Percentiles rank a stretch among this genome's conserved stretches.
These are phyloP conservation scores for Naematelia aurantialba DNA, from an alignment of 768 basidiomycete genomes.

Conservation along the genomic window DNA sequence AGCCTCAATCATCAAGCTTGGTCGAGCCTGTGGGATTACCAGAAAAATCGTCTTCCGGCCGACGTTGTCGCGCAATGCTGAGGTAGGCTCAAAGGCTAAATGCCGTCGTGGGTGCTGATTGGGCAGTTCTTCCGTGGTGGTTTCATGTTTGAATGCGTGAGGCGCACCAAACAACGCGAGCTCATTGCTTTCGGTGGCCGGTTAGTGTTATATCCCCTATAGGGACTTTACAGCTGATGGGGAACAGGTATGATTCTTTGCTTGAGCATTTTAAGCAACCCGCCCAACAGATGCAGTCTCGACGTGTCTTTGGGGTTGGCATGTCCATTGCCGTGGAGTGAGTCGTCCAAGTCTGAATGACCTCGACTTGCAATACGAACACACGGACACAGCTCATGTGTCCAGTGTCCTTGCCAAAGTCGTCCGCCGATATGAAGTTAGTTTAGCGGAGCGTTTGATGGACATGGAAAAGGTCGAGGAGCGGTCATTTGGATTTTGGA, in stretches of 20 bases:
- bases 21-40: slow-evolving; percentile 28
- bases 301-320: slow-evolving; percentile 40
- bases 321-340: slow-evolving; percentile 48
- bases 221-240: not conserved
- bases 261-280: slow-evolving; percentile 46
- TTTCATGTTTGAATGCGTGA: slow-evolving; percentile 48
- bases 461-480: slow-evolving; percentile 39
- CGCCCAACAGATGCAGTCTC: slow-evolving; percentile 27
- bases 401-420: slow-evolving; percentile 36
- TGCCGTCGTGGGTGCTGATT: not conserved
- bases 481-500: slow-evolving; percentile 44
- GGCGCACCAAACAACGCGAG: slow-evolving; percentile 38
- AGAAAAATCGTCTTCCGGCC: slow-evolving; percentile 42
- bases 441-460: slow-evolving; percentile 36
- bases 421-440: slow-evolving; percentile 41
- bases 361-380: not conserved
- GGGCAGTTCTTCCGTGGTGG: slow-evolving; percentile 42
- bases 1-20: slow-evolving; percentile 26
- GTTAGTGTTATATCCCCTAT: slow-evolving; percentile 13
- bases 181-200: slow-evolving; percentile 45
- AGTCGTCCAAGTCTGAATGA: slow-evolving; percentile 6
- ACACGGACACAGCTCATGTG: not conserved
- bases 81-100: slow-evolving; percentile 19
- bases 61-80: slow-evolving; percentile 35
- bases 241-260: slow-evolving; percentile 40